Base-by-base conservation (phyloP, 1,284 basidiomycete genomes). In the Austropuccinia psidii region DNA sequence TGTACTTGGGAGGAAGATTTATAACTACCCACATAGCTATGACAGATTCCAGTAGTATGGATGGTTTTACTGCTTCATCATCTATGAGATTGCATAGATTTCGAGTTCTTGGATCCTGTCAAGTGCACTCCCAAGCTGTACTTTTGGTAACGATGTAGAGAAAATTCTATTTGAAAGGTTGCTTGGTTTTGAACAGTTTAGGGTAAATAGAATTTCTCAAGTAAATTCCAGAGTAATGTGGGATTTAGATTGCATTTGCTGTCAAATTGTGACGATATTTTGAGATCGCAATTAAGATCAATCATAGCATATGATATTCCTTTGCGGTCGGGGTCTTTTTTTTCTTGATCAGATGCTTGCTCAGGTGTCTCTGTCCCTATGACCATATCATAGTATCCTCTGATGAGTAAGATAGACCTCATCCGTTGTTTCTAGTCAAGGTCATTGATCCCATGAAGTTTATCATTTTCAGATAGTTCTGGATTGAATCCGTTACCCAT, bases 121-220 rank as follows among this genome's bases (percentile, higher is more conserved):
- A 33, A 58, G 55, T 13, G 21, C 21, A 5, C 5, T 13, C n/a
- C 41, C 29, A 31, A 58, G 55, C 3, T 58, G 35, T n/a, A 37
- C 24, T 5, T 31, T 19, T 5, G 55, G 19, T 2, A 58, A 35
- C n/a, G 41, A 15, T 7, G 55, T 58, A 9, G 55, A 8, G 31
- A 58, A 58, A n/a, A 58, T 58, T 4, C n/a, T 13, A 21, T 58
- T 58, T 11, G 33, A 37, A 17, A 58, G 9, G 55, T 35, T 6
- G 55, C 21, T n/a, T 58, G 55, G 24, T 58, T 58, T n/a, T 58
- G 55, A 21, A 58, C n/a, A 11, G 55, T 58, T n/a, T 45, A 11
- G 11, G 43, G 43, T 45, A 11, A n/a, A 45, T 45, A 45, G 43
- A 11, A 45, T 24, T 58, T 21, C 19, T 58, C 31, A 6, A 58